phyloP scores from a whole-genome alignment of 2,329 filamentous ascomycete species.

The Sporothrix globosa region DNA sequence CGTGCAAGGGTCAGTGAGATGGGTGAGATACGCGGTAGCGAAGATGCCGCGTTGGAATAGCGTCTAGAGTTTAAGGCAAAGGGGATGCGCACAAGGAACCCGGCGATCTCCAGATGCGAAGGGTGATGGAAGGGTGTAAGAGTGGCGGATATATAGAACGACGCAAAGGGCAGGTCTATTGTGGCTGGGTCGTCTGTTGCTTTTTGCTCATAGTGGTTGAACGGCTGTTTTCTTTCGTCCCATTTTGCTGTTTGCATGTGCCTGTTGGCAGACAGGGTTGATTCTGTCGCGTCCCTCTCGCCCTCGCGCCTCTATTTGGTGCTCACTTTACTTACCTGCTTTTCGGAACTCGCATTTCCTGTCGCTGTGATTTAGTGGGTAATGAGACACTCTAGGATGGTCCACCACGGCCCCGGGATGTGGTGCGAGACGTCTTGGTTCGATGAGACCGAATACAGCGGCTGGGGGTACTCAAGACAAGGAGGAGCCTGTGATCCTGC shows the following conservation, averaged over 20 bases:
- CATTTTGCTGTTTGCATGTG: neutral
- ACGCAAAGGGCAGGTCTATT: neutral
- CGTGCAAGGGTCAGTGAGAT: slow-evolving; percentile 4
- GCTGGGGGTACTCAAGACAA: neutral
- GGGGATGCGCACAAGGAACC: neutral
- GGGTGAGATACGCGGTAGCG: neutral
- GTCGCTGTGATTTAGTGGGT: slow-evolving; percentile 3
- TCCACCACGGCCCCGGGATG: neutral
- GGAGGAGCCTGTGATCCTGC: neutral
- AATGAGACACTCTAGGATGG: slow-evolving; percentile 17
- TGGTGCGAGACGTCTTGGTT: neutral
- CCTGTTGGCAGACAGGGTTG: neutral
- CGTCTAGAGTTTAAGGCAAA: slow-evolving; percentile 10
- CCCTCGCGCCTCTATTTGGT: neutral
- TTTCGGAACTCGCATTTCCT: neutral
- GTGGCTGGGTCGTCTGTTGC: neutral
- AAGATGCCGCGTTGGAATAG: neutral
- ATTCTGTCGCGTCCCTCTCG: neutral
- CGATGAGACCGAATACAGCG: neutral
- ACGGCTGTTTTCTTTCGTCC: neutral
- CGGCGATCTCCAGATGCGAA: neutral
- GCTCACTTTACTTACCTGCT: neutral
- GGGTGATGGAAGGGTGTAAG: neutral
- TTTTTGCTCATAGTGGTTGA: neutral
- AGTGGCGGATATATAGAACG: slow-evolving; percentile 9